Conservation (phyloP, 345 rosid genomes). For the Microcos paniculata region DNA sequence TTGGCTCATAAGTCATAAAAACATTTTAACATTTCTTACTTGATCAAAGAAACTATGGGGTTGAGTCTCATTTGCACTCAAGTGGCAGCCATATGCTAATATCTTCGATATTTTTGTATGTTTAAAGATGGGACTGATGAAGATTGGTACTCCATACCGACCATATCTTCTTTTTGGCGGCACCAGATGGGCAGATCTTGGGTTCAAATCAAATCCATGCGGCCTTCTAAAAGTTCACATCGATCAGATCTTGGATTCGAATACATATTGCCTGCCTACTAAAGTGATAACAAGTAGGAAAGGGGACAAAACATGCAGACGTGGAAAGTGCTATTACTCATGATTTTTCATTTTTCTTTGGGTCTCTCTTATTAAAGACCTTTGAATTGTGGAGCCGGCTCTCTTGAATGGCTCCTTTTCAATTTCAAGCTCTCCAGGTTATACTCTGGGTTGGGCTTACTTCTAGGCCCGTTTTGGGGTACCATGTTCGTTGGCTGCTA, state of each 20-base stretch:
- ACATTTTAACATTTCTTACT: neutral
- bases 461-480: neutral
- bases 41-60: neutral
- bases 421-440: neutral
- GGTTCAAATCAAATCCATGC: neutral
- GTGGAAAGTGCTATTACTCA: too few relatives aligned
- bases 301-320: too few relatives aligned
- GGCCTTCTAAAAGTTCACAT: neutral
- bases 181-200: neutral
- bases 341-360: too few relatives aligned
- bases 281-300: neutral
- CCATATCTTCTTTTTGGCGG: neutral
- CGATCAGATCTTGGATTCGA: neutral
- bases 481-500: neutral
- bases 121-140: neutral
- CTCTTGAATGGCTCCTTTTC: neutral
- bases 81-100: neutral
- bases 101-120: neutral
- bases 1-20: neutral
- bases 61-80: neutral
- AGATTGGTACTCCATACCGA: neutral
- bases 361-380: too few relatives aligned
- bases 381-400: neutral
- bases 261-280: neutral
- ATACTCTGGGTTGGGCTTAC: neutral